Evolutionary conservation across 108 stramenopile species (phyloP).

Genomic region (Skeletonema costatum): DNA sequence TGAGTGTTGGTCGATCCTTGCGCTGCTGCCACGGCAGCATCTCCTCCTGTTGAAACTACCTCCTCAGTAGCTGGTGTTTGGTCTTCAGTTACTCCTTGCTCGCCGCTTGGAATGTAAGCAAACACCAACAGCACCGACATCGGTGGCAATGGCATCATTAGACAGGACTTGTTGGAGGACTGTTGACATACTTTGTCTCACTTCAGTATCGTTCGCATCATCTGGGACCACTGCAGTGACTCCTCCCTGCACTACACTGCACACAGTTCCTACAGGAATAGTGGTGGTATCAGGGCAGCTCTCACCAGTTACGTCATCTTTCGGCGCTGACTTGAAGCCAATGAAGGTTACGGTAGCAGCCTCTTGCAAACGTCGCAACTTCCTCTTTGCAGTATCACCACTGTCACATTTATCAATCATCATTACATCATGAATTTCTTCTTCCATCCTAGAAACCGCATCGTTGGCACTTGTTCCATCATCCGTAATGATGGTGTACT

Average conservation of each 20-base stretch:
- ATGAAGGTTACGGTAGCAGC: not conserved
- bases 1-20: not conserved
- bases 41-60: not conserved
- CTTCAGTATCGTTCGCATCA: not conserved
- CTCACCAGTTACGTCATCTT: not conserved
- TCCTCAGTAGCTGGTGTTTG: not conserved
- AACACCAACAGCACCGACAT: not conserved
- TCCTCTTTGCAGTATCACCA: not conserved
- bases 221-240: not conserved
- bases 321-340: not conserved
- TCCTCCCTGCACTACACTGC: not conserved
- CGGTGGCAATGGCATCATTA: not conserved
- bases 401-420: not conserved
- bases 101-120: not conserved
- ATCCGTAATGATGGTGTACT: not conserved
- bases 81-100: not conserved
- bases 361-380: not conserved
- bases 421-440: slow-evolving; percentile 1
- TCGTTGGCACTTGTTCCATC: not conserved
- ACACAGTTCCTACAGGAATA: not conserved
- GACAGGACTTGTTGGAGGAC: not conserved
- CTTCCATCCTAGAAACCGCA: not conserved
- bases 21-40: not conserved
- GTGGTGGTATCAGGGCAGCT: not conserved
- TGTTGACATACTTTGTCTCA: not conserved